Evolutionary conservation across 257 asterid species (phyloP).

Genomic region (Buddleja alternifolia): DNA sequence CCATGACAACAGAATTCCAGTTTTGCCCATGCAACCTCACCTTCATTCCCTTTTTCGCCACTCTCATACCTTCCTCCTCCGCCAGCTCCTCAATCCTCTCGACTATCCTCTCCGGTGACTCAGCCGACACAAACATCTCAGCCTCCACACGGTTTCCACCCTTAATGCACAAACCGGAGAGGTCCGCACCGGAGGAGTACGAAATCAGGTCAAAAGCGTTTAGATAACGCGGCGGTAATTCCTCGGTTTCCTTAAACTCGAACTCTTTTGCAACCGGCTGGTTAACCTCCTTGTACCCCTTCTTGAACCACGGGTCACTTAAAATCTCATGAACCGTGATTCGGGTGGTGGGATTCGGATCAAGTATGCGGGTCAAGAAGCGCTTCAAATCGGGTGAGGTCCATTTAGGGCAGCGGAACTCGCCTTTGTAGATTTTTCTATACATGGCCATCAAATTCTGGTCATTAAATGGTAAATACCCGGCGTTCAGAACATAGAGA

Average conservation of each 20-base stretch:
- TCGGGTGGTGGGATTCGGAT: constrained; percentile 62
- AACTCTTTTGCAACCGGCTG: constrained; percentile 42
- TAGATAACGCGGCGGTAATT: constrained; percentile 31
- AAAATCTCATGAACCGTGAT: constrained; percentile 57
- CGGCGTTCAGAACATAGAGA: constrained; percentile 63
- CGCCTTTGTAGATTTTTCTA: constrained; percentile 67
- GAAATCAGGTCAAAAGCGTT: constrained; percentile 60
- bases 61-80: constrained; percentile 40
- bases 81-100: constrained; percentile 44
- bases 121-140: constrained; percentile 43
- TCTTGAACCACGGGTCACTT: constrained; percentile 61
- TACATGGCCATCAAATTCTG: constrained; percentile 76
- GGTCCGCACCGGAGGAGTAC: constrained; percentile 50
- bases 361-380: constrained; percentile 51
- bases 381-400: constrained; percentile 58
- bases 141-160: constrained; percentile 25
- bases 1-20: constrained; percentile 42
- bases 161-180: constrained; percentile 47
- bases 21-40: constrained; percentile 51
- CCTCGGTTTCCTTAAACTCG: constrained; percentile 39
- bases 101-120: constrained; percentile 40
- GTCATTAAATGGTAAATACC: constrained; percentile 76
- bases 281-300: constrained; percentile 44
- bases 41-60: constrained; percentile 36
- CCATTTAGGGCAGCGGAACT: constrained; percentile 75